Evolutionary conservation across 1,284 basidiomycete species (phyloP).

Genomic region (Cryptococcus deneoformans): DNA sequence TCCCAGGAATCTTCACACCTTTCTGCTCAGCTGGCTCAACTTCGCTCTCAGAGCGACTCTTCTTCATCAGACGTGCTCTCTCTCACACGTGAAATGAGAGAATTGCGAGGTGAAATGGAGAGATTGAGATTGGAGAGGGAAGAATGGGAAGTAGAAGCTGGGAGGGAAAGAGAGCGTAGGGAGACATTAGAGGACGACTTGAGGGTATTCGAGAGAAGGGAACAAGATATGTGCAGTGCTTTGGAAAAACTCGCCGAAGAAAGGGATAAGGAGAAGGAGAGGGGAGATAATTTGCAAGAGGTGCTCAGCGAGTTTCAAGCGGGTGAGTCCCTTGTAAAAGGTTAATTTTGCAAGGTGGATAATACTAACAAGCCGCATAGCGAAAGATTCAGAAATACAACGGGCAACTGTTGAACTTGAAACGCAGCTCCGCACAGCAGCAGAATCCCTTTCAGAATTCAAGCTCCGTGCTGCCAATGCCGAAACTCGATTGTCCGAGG

Average conservation of each 20-base stretch:
- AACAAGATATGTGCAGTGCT: constrained; percentile 63
- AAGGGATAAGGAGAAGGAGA: constrained; percentile 68
- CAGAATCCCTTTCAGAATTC: constrained; percentile 73
- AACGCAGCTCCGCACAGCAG: constrained; percentile 64
- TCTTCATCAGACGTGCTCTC: constrained; percentile 64
- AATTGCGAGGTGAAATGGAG: constrained; percentile 77
- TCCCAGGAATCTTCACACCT: constrained; percentile 69
- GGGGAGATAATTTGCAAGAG: constrained; percentile 78
- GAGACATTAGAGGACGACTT: constrained; percentile 64
- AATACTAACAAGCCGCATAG: constrained; percentile 27
- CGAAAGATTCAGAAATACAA: constrained; percentile 56
- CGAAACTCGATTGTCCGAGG: constrained; percentile 70
- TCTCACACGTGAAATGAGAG: constrained; percentile 76
- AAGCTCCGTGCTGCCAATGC: constrained; percentile 81
- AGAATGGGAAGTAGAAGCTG: constrained; percentile 77
- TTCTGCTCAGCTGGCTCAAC: constrained; percentile 62
- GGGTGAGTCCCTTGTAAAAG: constrained; percentile 56
- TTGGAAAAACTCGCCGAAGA: constrained; percentile 58
- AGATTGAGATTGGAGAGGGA: constrained; percentile 77
- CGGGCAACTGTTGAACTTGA: constrained; percentile 81
- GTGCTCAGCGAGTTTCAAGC: constrained; percentile 94
- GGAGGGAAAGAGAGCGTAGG: constrained; percentile 67
- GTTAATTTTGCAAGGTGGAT: background rate
- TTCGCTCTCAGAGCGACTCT: constrained; percentile 53
- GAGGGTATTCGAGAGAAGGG: constrained; percentile 62